These are phyloP conservation scores for Fremontodendron californicum DNA, from an alignment of 345 rosid species.

Conservation along the genomic window DNA sequence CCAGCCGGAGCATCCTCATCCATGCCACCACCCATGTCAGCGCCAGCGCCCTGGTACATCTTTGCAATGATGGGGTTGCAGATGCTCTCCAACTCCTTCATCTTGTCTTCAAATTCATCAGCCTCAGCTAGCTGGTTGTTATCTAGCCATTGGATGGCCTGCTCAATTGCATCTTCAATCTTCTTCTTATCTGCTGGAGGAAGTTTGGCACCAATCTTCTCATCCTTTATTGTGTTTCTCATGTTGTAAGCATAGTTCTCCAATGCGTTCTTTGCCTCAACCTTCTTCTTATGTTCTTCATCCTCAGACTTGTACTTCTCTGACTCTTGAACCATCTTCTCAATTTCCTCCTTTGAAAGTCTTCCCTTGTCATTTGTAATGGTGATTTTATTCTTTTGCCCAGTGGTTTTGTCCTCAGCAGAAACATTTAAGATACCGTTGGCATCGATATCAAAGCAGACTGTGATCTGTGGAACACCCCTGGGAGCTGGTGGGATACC, in stretches of 20 bases:
- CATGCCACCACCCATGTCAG: slow-evolving; percentile 37
- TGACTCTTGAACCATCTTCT: slow-evolving; percentile 68
- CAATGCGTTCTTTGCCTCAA: slow-evolving; percentile 41
- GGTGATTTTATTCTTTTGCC: slow-evolving; percentile 79
- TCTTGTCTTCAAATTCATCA: slow-evolving; percentile 29
- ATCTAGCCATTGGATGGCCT: slow-evolving; percentile 67
- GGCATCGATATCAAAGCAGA: no score
- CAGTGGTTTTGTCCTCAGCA: slow-evolving; percentile 74
- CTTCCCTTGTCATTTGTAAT: slow-evolving; percentile 59
- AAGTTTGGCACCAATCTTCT: slow-evolving; percentile 63
- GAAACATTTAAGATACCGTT: slow-evolving; percentile 76
- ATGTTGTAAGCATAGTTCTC: slow-evolving; percentile 70
- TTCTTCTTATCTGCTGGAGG: slow-evolving; percentile 56
- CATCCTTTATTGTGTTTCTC: slow-evolving; percentile 71
- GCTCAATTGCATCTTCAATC: slow-evolving; percentile 58
- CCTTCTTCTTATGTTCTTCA: slow-evolving; percentile 23
- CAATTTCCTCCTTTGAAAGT: slow-evolving; percentile 59
- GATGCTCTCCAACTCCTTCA: slow-evolving; percentile 17
- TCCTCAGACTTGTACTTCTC: background rate
- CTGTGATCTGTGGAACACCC: no score
- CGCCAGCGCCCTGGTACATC: slow-evolving; percentile 73
- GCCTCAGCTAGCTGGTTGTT: slow-evolving; percentile 72
- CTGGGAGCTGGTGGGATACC: no score
- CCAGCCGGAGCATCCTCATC: slow-evolving; percentile 44
- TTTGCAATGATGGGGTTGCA: slow-evolving; percentile 82